Evolutionary conservation across 257 asterid species (phyloP).

Genomic region (Mitragyna speciosa): DNA sequence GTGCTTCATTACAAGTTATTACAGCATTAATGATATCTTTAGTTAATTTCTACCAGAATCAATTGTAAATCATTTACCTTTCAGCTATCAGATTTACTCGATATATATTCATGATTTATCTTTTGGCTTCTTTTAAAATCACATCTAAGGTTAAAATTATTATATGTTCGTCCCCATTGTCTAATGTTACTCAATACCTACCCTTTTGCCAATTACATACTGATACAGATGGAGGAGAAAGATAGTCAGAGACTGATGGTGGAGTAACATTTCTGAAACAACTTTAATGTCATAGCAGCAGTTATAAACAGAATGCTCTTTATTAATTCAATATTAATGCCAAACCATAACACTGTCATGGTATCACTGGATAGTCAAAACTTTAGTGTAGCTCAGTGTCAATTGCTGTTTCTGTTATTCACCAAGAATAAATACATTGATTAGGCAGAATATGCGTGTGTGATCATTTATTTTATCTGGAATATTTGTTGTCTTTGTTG

Average conservation of each 20-base stretch:
- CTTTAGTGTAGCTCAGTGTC: neutral
- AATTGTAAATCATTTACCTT: neutral
- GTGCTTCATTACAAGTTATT: neutral
- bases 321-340: neutral
- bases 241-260: no score
- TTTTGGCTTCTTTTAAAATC: conserved; percentile 4
- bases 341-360: neutral
- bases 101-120: neutral
- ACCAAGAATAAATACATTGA: neutral
- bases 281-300: neutral
- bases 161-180: neutral
- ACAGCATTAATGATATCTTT: neutral
- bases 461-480: neutral
- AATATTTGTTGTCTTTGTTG: neutral
- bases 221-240: neutral
- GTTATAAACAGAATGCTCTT: neutral
- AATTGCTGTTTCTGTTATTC: neutral
- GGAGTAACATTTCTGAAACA: no score
- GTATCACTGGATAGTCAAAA: neutral
- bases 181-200: neutral
- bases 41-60: neutral
- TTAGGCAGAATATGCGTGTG: neutral
- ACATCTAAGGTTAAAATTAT: neutral
- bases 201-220: neutral
- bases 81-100: neutral